Conservation (phyloP, 352 stramenopile species). For the Pseudoperonospora humuli region DNA sequence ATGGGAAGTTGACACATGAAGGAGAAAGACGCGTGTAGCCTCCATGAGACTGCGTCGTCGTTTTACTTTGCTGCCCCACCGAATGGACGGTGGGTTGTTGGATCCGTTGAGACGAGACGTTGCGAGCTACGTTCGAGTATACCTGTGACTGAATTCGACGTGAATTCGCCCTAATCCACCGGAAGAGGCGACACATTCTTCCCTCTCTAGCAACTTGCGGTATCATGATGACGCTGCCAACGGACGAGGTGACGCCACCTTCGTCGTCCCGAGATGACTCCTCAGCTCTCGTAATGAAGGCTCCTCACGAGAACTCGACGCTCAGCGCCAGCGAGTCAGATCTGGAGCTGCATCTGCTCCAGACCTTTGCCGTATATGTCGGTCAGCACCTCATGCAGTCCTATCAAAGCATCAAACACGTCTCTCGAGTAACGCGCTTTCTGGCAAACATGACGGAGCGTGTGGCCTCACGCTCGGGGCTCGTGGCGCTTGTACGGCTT, state of each 20-base stretch:
- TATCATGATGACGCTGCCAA: conserved; percentile 24
- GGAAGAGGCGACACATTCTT: conserved; percentile 1
- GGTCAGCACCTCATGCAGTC: conserved; percentile 30
- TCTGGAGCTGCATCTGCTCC: conserved; percentile 50
- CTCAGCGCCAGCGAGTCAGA: conserved; percentile 27
- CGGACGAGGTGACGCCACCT: conserved; percentile 20
- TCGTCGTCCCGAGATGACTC: conserved; percentile 5
- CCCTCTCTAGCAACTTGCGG: too few species aligned
- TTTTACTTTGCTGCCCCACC: too few species aligned
- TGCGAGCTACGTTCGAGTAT: too few species aligned
- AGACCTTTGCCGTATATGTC: conserved; percentile 39
- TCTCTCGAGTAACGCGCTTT: conserved; percentile 36
- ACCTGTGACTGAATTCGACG: too few species aligned
- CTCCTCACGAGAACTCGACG: background rate
- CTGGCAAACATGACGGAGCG: conserved; percentile 43
- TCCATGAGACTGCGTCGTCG: too few species aligned
- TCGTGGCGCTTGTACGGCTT: conserved; percentile 32
- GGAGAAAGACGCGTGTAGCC: too few species aligned
- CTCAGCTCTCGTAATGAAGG: conserved; percentile 13
- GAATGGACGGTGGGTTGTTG: too few species aligned
- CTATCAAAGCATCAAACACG: conserved; percentile 47
- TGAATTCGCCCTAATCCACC: conserved; percentile 7
- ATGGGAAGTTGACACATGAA: too few species aligned
- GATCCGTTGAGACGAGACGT: too few species aligned
- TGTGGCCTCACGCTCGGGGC: conserved; percentile 31